phyloP scores from a whole-genome alignment of 2,329 filamentous ascomycete genomes.

The Pseudocercospora vitis region DNA sequence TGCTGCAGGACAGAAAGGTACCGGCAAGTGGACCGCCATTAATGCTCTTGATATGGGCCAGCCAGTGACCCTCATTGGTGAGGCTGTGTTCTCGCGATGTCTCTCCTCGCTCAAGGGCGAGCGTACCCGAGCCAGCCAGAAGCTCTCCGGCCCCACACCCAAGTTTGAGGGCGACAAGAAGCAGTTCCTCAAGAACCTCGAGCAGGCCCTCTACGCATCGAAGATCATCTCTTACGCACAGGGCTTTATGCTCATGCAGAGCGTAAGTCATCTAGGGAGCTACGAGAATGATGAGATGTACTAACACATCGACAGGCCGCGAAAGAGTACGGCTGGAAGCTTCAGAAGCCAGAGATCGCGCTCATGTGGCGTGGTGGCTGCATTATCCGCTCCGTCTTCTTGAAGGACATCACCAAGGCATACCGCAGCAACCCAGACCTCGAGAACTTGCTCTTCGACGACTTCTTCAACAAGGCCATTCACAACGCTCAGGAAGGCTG shows the following conservation, averaged over 20 bases:
- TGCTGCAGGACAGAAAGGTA: conserved; percentile 98
- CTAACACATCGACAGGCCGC: conserved; percentile 64
- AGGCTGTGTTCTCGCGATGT: conserved; percentile 94
- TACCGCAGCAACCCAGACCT: conserved; percentile 94
- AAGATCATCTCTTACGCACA: conserved; percentile 99
- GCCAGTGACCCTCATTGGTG: conserved; percentile 96
- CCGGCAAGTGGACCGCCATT: conserved; percentile 99
- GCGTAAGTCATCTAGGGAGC: conserved; percentile 58
- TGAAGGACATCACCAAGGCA: conserved; percentile 97
- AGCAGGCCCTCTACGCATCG: conserved; percentile 97
- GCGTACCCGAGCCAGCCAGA: conserved; percentile 75
- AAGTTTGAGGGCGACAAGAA: conserved; percentile 88
- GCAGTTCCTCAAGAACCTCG: conserved; percentile 92
- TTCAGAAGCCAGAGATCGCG: conserved; percentile 99
- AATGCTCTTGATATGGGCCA: conserved; percentile 98
- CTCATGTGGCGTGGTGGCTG: conserved; percentile 99
- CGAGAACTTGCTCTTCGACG: conserved; percentile 96
- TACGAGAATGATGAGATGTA: conserved; percentile 1
- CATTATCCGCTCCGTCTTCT: conserved; percentile 99
- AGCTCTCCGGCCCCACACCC: conserved; percentile 74
- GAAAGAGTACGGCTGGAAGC: conserved; percentile 95
- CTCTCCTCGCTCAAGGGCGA: conserved; percentile 91
- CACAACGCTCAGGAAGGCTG: conserved; percentile 88
- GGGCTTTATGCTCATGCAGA: conserved; percentile 99
- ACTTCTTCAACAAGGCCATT: conserved; percentile 99